Evolutionary conservation across 129 eudicot genomes (phyloP).

Genomic region (Gnaphalium uliginosum): DNA sequence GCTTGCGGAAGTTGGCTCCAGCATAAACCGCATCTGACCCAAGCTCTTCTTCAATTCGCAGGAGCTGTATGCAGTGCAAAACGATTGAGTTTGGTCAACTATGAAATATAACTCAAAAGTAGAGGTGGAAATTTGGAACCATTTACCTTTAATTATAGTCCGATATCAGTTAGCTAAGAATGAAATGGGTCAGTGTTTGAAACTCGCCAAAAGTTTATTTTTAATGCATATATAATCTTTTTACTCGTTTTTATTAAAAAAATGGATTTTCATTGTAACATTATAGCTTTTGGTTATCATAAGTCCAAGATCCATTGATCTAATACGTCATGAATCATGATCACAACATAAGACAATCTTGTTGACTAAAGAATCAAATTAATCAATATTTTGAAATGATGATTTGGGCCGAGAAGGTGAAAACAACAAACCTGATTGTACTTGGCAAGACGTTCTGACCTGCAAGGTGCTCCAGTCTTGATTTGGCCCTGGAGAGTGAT

Average conservation of each 20-base stretch:
- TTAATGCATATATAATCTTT: neutral
- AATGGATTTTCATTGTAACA: neutral
- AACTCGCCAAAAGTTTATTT: neutral
- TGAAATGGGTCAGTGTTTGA: neutral
- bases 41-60: slow-evolving; percentile 93
- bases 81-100: neutral
- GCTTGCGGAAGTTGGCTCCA: slow-evolving; percentile 86
- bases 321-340: neutral
- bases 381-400: neutral
- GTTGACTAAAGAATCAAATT: neutral
- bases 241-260: neutral
- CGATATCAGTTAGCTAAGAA: neutral
- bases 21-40: slow-evolving; percentile 94
- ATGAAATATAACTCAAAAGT: neutral
- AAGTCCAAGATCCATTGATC: neutral
- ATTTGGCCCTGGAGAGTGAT: slow-evolving; percentile 71
- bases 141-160: neutral
- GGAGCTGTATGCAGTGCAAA: slow-evolving; percentile 37
- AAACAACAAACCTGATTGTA: slow-evolving; percentile 65
- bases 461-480: slow-evolving; percentile 98
- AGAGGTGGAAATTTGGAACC: neutral
- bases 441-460: slow-evolving; percentile 93
- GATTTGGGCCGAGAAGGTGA: neutral
- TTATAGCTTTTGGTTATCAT: neutral
- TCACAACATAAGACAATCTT: neutral